These are phyloP conservation scores for Angomonas ambiguus DNA, from an alignment of 208 protist genomes.

Conservation along the genomic window DNA sequence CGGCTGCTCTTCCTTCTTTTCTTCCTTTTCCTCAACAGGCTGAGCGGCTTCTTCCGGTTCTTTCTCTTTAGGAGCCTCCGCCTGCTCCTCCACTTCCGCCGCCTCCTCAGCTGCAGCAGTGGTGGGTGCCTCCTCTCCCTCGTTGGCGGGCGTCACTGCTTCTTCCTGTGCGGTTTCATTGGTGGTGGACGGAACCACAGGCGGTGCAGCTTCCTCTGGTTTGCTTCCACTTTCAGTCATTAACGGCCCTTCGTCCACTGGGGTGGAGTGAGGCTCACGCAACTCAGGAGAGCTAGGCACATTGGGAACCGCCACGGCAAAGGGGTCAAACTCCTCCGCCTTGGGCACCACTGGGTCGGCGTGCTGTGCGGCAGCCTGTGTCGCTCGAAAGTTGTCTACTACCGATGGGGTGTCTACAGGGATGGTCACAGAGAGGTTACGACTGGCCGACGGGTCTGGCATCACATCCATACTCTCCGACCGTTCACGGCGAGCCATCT, in stretches of 20 bases:
- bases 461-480: neutral
- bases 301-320: neutral
- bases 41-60: neutral
- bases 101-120: neutral
- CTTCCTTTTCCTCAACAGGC: neutral
- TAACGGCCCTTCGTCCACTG: constrained; percentile 7
- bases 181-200: too few species aligned
- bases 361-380: constrained; percentile 3
- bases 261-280: neutral
- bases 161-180: neutral
- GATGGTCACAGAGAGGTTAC: neutral
- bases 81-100: too few species aligned
- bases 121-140: neutral
- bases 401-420: neutral
- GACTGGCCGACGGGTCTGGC: neutral
- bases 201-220: too few species aligned
- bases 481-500: neutral
- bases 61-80: too few species aligned
- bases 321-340: neutral
- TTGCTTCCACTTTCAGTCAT: too few species aligned
- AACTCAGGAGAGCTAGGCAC: neutral
- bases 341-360: neutral
- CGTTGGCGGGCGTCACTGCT: neutral
- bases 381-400: neutral
- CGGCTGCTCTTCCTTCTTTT: neutral